Evolutionary conservation across 495 filamentous ascomycete genomes (phyloP), one percentile per base, ranked within the genome.

Genomic region (Cercophora scortea): DNA sequence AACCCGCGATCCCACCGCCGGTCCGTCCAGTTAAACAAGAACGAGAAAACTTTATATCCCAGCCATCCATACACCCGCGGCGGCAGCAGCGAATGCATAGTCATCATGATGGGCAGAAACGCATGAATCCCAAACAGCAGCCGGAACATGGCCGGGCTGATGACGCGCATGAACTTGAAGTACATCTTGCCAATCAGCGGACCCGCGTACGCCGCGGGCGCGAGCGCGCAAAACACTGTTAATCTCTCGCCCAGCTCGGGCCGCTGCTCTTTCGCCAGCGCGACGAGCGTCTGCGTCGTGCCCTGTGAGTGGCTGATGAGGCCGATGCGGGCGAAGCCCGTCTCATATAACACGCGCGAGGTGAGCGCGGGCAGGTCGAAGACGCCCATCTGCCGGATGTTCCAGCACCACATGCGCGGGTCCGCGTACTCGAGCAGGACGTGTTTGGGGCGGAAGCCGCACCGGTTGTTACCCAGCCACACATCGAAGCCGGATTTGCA

Each of bases 361-460:
- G 90, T 77, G n/a, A 96, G 76, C 1, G 90, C 90, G 1, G 93
- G 77, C n/a, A 97, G 79, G 64, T 97, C 92, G 54, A 94, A 80
- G 0, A 88, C 83, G 12, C 92, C 93, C 83, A 96, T 92, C 68
- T 96, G 89, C 0, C 88, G 81, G 51, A 96, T 94, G 60, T 95
- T 95, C 92, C 92, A 97, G 10, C 85, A 80, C 92, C 92, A 97
- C 90, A 97, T 95, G 16, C 91, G 80, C 6, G 92, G 92, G 61
- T 97, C 92, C 15, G 71, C 71, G 53, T 84, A 80, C 1, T 74
- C 72, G 42, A 97, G 73, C 11, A 83, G 71, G 1, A 77, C 79
- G 59, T 97, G 92, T 54, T 81, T 75, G 3, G 92, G 90, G 1
- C 77, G 62, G 63, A 92, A 86, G 11, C 91, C 93, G 63, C 93